Evolutionary conservation across 306 rosid species (phyloP), one percentile per base, ranked within the genome.

Genomic region (Inga laurina): DNA sequence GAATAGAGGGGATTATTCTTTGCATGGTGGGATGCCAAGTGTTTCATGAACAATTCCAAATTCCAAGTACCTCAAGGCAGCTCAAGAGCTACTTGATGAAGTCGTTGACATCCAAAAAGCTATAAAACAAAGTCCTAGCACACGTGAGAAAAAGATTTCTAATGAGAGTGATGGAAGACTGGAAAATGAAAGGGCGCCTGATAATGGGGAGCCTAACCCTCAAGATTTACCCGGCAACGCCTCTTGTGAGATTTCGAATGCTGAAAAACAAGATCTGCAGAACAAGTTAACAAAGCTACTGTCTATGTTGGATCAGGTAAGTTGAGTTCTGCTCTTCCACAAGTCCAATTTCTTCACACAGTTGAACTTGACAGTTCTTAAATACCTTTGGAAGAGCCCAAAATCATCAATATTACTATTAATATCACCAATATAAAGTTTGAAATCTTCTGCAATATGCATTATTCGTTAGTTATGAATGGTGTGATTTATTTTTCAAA

Each of bases 291-390:
- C 96, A 5, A 93, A 90, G 84, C 94, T 93, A 64, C 71, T 91
- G 49, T 89, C 94, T n/a, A 93, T 93, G 92, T 81, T 87, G 82
- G 97, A 91, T 48, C 93, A 93, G 97, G 96, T 93, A 75, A 68
- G 21, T 46, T 67, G 27, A 84, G 51, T 73, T 54, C 18, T 3
- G 8, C 49, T 39, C 71, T 62, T 51, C 12, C 41, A 14, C 37
- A 41, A 24, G 24, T 66, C 4, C 71, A 11, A 44, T 57, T 44
- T 79, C 66, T 44, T 56, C 77, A n/a, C 30, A 32, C 19, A 59
- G 39, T 54, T 84, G 39, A 67, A 11, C 49, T 3, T 5, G 59
- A 78, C 27, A 15, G 54, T 24, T 59, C 32, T 59, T 59, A 3
- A 22, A 59, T 19, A 43, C 67, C 2, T 32, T 52, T 32, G 19